Evolutionary conservation across 2,329 filamentous ascomycete species (phyloP).

Genomic region (Alternaria triticina): DNA sequence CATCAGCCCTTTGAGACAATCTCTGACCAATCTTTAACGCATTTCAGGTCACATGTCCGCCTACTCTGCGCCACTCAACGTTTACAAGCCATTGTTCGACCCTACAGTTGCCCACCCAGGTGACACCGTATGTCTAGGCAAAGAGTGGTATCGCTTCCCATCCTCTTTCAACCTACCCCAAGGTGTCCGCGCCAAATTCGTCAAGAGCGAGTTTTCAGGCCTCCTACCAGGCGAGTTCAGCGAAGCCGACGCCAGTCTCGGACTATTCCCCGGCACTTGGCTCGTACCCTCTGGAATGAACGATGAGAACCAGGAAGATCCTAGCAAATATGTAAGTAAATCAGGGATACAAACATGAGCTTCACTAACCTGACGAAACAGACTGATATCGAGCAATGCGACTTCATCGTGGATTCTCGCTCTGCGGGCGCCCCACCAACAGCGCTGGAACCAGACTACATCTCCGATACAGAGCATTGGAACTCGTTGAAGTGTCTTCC

Average conservation of each 20-base stretch:
- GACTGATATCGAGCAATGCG: conserved; percentile 74
- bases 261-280: conserved; percentile 84
- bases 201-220: conserved; percentile 88
- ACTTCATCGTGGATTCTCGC: conserved; percentile 86
- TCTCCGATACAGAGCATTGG: conserved; percentile 77
- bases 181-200: conserved; percentile 84
- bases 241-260: conserved; percentile 72
- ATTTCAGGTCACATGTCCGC: conserved; percentile 70
- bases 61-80: conserved; percentile 79
- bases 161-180: conserved; percentile 88
- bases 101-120: conserved; percentile 63
- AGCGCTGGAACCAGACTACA: conserved; percentile 78
- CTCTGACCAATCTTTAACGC: neutral
- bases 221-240: conserved; percentile 90
- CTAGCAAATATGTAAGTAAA: conserved; percentile 76
- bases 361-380: conserved; percentile 39
- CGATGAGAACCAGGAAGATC: conserved; percentile 85
- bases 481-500: conserved; percentile 74
- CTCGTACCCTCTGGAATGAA: conserved; percentile 85
- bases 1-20: neutral
- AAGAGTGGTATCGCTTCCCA: conserved; percentile 98
- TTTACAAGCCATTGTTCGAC: conserved; percentile 71
- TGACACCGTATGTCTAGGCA: conserved; percentile 84
- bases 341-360: too few relatives aligned
- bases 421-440: conserved; percentile 68